phyloP scores from a whole-genome alignment of 257 asterid species.

The Ophiorrhiza pumila region DNA sequence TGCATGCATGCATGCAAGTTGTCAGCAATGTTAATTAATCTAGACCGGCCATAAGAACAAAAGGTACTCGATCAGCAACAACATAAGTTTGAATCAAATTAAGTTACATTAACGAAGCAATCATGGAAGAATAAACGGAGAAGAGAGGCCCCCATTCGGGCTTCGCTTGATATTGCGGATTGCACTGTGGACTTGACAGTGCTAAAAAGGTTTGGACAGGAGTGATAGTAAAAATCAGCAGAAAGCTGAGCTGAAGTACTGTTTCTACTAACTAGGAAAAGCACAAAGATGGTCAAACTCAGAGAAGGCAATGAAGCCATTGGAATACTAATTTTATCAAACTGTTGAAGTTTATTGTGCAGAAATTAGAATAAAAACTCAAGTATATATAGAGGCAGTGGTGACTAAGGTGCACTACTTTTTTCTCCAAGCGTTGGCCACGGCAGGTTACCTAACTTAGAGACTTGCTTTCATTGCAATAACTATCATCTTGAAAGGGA shows the following conservation, averaged over 20 bases:
- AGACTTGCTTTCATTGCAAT: slow-evolving; percentile 49
- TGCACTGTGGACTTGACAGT: slow-evolving; percentile 47
- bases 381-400: slow-evolving; percentile 38
- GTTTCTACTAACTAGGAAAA: slow-evolving; percentile 27
- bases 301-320: slow-evolving; percentile 48
- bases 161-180: slow-evolving; percentile 57
- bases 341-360: slow-evolving; percentile 21
- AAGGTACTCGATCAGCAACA: too few relatives aligned
- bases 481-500: slow-evolving; percentile 13
- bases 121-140: slow-evolving; percentile 87
- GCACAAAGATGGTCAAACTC: slow-evolving; percentile 35
- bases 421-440: slow-evolving; percentile 25
- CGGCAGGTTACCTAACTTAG: slow-evolving; percentile 65
- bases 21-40: background rate
- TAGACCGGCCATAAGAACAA: too few relatives aligned
- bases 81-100: background rate
- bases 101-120: slow-evolving; percentile 80
- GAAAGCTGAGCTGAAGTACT: slow-evolving; percentile 79
- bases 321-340: background rate
- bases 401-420: slow-evolving; percentile 2
- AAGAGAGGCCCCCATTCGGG: slow-evolving; percentile 93
- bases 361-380: slow-evolving; percentile 3
- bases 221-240: slow-evolving; percentile 44
- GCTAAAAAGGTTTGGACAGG: slow-evolving; percentile 57
- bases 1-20: background rate